These are phyloP conservation scores for Kingdonia uniflora DNA, from an alignment of 164 flowering plant species.

Conservation along the genomic window DNA sequence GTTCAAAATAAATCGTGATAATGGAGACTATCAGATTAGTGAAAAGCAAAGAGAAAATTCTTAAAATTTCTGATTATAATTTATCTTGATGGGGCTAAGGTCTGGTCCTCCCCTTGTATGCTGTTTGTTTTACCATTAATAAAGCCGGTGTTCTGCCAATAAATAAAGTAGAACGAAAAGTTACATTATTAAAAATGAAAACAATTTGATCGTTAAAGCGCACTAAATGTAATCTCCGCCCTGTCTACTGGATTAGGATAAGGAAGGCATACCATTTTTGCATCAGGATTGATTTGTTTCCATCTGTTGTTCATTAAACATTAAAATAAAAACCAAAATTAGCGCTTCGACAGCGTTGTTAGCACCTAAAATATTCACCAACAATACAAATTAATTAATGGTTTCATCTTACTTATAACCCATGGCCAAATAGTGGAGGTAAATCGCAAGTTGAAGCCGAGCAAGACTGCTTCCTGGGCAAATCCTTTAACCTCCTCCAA, in stretches of 20 bases:
- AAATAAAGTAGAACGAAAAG: no score
- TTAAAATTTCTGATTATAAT: no score
- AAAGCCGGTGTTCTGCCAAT: no score
- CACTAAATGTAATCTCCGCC: conserved; percentile 21
- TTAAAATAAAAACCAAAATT: no score
- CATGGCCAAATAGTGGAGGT: conserved; percentile 36
- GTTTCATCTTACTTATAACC: conserved; percentile 35
- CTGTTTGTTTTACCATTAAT: no score
- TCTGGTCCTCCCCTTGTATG: no score
- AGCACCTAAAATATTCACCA: neutral
- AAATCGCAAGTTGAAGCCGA: conserved; percentile 28
- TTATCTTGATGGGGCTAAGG: no score
- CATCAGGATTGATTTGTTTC: conserved; percentile 30
- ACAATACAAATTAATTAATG: neutral
- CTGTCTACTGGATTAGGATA: conserved; percentile 31
- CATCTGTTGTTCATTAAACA: conserved; percentile 15
- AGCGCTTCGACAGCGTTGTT: no score
- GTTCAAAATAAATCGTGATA: no score
- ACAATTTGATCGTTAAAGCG: conserved; percentile 2
- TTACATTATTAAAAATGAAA: neutral
- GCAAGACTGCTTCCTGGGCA: conserved; percentile 51
- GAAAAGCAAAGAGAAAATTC: no score
- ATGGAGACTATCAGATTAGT: no score
- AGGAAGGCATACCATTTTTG: conserved; percentile 23
- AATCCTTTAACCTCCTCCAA: conserved; percentile 41